Evolutionary conservation across 345 rosid genomes (phyloP).

Genomic region (thale cress (Arabidopsis thaliana)): DNA sequence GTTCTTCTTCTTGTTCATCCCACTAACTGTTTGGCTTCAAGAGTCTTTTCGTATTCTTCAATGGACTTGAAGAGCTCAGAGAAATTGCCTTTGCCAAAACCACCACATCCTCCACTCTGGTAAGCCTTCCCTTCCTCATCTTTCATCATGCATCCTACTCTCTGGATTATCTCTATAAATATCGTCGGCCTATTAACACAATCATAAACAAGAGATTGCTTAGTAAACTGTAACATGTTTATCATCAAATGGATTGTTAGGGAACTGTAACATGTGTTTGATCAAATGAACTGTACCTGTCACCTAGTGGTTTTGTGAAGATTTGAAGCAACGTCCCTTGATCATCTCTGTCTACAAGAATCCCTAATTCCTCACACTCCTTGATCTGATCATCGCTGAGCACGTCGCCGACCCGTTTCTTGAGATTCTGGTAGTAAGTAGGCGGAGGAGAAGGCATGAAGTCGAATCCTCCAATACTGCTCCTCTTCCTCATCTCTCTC

Average conservation of each 20-base stretch:
- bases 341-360: conserved; percentile 93
- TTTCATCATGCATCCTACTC: conserved; percentile 78
- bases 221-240: conserved; percentile 3
- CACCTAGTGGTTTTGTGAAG: conserved; percentile 95
- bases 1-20: conserved; percentile 17
- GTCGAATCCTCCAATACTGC: conserved; percentile 84
- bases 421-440: conserved; percentile 75
- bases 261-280: neutral
- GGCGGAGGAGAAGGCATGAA: conserved; percentile 97
- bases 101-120: conserved; percentile 96
- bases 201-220: neutral
- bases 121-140: conserved; percentile 71
- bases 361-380: conserved; percentile 88
- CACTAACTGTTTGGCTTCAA: conserved; percentile 61
- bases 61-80: conserved; percentile 93
- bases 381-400: conserved; percentile 79
- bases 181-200: conserved; percentile 75
- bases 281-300: conserved; percentile 55
- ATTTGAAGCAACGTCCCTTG: conserved; percentile 96
- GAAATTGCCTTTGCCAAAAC: conserved; percentile 94
- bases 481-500: conserved; percentile 84
- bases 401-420: conserved; percentile 74
- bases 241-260: conserved; percentile 1
- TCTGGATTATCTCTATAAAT: conserved; percentile 94
- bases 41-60: conserved; percentile 89